phyloP scores from a whole-genome alignment of 1,139 yeast genomes.

The Saccharomycopsis hybrid region DNA sequence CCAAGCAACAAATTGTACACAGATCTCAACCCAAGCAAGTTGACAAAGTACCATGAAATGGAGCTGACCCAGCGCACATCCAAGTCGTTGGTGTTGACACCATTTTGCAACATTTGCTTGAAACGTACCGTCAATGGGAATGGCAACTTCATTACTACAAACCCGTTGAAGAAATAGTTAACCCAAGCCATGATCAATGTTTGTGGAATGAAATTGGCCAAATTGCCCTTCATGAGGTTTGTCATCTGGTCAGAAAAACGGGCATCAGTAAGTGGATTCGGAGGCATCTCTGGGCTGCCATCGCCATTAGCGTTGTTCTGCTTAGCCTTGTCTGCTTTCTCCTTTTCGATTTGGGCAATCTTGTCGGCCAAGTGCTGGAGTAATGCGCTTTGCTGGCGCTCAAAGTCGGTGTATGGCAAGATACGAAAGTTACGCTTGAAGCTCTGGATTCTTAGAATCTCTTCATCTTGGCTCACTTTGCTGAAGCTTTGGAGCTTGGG shows the following conservation, averaged over 20 bases:
- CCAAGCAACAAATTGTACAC: conserved; percentile 69
- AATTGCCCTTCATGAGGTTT: conserved; percentile 73
- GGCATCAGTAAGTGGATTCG: conserved; percentile 67
- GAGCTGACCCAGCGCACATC: conserved; percentile 94
- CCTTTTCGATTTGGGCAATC: conserved; percentile 21
- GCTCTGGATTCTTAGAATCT: conserved; percentile 46
- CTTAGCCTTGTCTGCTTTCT: conserved; percentile 28
- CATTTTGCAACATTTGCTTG: conserved; percentile 86
- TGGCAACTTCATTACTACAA: conserved; percentile 73
- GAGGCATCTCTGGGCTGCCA: conserved; percentile 34
- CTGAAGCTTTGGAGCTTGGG: conserved; percentile 49
- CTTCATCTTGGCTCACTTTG: conserved; percentile 54
- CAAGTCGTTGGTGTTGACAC: conserved; percentile 76
- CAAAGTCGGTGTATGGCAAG: conserved; percentile 43
- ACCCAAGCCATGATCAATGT: conserved; percentile 96
- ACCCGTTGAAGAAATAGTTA: conserved; percentile 87
- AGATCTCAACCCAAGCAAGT: conserved; percentile 77
- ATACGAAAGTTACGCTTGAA: conserved; percentile 45
- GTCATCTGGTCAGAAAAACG: conserved; percentile 67
- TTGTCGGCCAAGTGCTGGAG: conserved; percentile 24
- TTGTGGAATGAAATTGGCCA: conserved; percentile 84
- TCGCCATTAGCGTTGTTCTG: conserved; percentile 38
- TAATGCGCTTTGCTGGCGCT: conserved; percentile 26
- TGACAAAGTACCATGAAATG: conserved; percentile 95
- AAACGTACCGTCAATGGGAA: conserved; percentile 84